Evolutionary conservation across 352 stramenopile species (phyloP), one percentile per base, ranked within the genome.

Genomic region (Globisporangium orthogonon): DNA sequence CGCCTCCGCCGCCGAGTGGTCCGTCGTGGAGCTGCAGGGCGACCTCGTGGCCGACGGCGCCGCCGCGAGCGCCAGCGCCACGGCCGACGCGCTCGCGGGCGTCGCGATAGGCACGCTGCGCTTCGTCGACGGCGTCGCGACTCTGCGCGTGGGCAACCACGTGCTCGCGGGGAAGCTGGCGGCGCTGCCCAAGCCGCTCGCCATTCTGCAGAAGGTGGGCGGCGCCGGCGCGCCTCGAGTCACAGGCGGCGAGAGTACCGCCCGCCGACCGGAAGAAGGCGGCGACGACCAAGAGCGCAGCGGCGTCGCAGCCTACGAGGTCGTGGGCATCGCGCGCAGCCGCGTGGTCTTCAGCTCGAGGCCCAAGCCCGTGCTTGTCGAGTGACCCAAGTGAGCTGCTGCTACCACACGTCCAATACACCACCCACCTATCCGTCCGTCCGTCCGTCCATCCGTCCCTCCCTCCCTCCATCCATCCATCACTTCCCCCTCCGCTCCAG

Each of bases 101-200:
- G 53, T 86, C 4, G 66, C 86, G 3, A 74, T 95, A 37, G 86
- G 86, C 23, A 75, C 72, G 57, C 67, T 95, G 40, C 76, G 83
- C 43, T 91, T 85, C 54, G 52, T 63, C 14, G 65, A 85, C 50
- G 81, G 78, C 41, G 77, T 83, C 37, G 78, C 86, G 3, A 93
- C 82, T 57, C 63, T 95, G 60, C 78, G 83, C 39, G 89, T 95
- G 50, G 86, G 86, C 48, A 92, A 89, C 63, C 86, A 95, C 65
- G 73, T 94, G 31, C 70, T 95, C 33, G 45, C 74, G 17, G 86
- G 86, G 33, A 93, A 90, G 54, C 62, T 89, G 50, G 60, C 62
- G 15, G 83, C 79, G 60, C 68, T 95, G 48, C 61, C 73, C 54
- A 91, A 87, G 37, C 77, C 83, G 1, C 86, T 94, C 45, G 86